phyloP scores from a whole-genome alignment of 257 asterid genomes.

The Solanum sitiens region DNA sequence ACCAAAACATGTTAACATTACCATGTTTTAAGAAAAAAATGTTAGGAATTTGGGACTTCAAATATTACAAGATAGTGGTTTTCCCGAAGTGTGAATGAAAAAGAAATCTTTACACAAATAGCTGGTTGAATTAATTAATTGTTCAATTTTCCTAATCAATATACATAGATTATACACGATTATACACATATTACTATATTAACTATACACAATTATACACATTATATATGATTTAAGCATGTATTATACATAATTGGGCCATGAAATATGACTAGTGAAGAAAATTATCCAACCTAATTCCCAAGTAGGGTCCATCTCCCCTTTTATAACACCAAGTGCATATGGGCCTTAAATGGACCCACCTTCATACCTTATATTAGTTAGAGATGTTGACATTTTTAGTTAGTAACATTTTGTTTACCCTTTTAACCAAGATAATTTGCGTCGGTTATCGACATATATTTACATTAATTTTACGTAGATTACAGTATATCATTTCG shows the following conservation, averaged over 20 bases:
- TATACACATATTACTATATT: too few species aligned
- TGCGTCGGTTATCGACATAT: neutral
- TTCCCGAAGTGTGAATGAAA: neutral
- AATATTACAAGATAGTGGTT: neutral
- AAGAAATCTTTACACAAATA: neutral
- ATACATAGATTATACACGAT: neutral
- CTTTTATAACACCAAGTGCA: neutral
- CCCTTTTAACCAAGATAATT: neutral
- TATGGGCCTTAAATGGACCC: neutral
- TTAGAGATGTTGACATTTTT: neutral
- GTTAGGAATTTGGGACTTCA: neutral
- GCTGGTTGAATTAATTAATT: neutral
- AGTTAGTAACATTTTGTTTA: neutral
- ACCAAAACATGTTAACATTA: neutral
- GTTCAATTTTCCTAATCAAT: neutral
- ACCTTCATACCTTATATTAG: neutral
- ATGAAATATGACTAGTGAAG: neutral
- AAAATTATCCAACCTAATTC: neutral
- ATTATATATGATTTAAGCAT: neutral
- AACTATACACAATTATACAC: neutral
- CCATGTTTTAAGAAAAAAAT: neutral
- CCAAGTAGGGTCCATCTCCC: neutral
- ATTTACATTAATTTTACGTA: neutral
- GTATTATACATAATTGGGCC: neutral
- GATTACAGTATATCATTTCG: neutral